Base-by-base conservation (phyloP, 305 asterid genomes). In the Ilex paraguariensis region DNA sequence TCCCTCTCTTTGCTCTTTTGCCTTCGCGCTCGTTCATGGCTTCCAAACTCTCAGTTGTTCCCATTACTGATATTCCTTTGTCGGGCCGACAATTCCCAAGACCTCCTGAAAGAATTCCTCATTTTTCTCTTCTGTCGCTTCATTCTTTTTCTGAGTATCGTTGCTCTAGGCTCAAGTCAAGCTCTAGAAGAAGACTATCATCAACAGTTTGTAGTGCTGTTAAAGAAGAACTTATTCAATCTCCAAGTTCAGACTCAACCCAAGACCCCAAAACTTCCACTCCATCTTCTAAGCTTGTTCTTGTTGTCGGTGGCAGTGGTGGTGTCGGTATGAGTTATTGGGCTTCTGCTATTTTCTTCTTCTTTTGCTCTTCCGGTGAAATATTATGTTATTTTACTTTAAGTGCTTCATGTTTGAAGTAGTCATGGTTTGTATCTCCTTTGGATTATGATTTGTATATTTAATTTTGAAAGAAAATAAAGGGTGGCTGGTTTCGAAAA, bases 241-340 rank as follows among this genome's bases (percentile, higher is more conserved):
- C 85, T 0, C 13, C 48, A n/a, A 59, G 73, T 57, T 60, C 74
- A 50, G 76, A 68, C 28, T 39, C 74, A 17, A 62, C 68, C 10
- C 74, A 64, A 51, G 77, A 71, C 63, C 62, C 77, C 31, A 59
- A 54, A 36, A 31, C 54, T 15, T 2, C 56, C 61, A 45, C 68
- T 68, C 61, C 73, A 3, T 31, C 84, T 31, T 77, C 90, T n/a
- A 91, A 84, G 86, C 86, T 82, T 8, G 95, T 91, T 74, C 95
- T 88, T 62, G 97, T 91, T 28, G 82, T 85, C 74, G 98, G 98
- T 31, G 97, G 91, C 75, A 79, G 95, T 48, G 98, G 98, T 15
- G 97, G 97, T 32, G 98, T 91, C 65, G 98, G 98, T 91, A 86
- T 8, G 42, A 8, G 9, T 8, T 36, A 5, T 36, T 64, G 62